A percentile compares a stretch with the other conserved stretches of the same genome.
These are phyloP conservation scores for Pleurotus tuber-regium DNA, from an alignment of 768 basidiomycete genomes.

Conservation along the genomic window DNA sequence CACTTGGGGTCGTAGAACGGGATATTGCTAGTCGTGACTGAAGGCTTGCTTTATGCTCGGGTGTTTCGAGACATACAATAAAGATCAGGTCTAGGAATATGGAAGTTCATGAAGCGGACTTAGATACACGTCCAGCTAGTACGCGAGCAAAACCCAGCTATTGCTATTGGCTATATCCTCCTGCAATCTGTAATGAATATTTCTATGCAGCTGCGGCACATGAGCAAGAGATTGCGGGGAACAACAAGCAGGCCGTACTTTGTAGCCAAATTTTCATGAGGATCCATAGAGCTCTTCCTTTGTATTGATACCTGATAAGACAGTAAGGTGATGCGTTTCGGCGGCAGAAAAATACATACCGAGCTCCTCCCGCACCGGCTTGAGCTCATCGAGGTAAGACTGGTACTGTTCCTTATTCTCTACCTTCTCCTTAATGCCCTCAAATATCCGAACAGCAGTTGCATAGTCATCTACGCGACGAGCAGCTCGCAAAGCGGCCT, in stretches of 20 bases:
- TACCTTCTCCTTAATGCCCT: constrained; percentile 96
- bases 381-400: constrained; percentile 89
- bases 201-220: neutral
- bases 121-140: no score
- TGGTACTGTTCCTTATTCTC: constrained; percentile 96
- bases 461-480: constrained; percentile 96
- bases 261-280: constrained; percentile 22
- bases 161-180: no score
- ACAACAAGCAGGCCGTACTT: neutral
- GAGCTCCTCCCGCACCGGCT: constrained; percentile 85
- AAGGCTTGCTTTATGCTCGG: no score
- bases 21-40: no score
- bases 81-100: no score
- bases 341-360: constrained; percentile 63
- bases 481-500: constrained; percentile 84
- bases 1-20: no score
- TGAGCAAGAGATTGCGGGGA: neutral
- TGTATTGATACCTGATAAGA: constrained; percentile 33
- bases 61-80: no score
- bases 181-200: no score
- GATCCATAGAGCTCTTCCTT: constrained; percentile 46
- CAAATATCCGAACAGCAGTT: constrained; percentile 93
- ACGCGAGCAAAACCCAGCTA: no score
- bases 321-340: no score
- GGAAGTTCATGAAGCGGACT: no score